Percentiles rank a stretch among this genome's conserved stretches.
These are phyloP conservation scores for Neoboletus brunneissimus DNA, from an alignment of 768 basidiomycete species.

Conservation along the genomic window DNA sequence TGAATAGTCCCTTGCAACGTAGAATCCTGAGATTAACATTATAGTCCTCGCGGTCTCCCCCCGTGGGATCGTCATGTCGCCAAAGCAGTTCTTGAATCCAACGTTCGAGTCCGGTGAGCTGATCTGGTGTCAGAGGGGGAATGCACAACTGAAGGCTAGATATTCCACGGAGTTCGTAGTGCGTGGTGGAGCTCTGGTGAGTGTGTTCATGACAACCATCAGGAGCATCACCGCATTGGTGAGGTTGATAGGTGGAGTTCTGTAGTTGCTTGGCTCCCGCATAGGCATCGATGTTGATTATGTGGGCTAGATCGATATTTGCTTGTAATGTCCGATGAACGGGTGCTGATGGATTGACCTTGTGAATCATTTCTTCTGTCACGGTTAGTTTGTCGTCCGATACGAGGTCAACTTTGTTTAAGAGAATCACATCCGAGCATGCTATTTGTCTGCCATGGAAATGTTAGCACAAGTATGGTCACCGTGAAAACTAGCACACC, in stretches of 20 bases:
- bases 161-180: conserved; percentile 79
- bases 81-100: conserved; percentile 85
- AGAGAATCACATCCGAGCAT: conserved; percentile 82
- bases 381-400: conserved; percentile 40
- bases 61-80: conserved; percentile 60
- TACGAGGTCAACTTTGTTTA: conserved; percentile 90
- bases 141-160: conserved; percentile 72
- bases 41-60: conserved; percentile 10
- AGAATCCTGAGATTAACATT: conserved; percentile 53
- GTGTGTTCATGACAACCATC: conserved; percentile 32
- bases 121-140: conserved; percentile 50
- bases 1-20: conserved; percentile 86
- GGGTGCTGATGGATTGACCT: conserved; percentile 77
- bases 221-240: conserved; percentile 33
- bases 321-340: conserved; percentile 70
- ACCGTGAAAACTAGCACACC: conserved; percentile 42
- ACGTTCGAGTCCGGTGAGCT: conserved; percentile 58
- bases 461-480: not conserved
- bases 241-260: conserved; percentile 21
- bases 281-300: conserved; percentile 84
- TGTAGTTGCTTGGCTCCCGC: conserved; percentile 41
- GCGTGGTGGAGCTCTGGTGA: conserved; percentile 37
- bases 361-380: conserved; percentile 61
- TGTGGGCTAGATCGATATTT: conserved; percentile 66
- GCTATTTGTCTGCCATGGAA: conserved; percentile 77